These are phyloP conservation scores for Kwoniella shandongensis DNA, from an alignment of 768 basidiomycete genomes.

Conservation along the genomic window DNA sequence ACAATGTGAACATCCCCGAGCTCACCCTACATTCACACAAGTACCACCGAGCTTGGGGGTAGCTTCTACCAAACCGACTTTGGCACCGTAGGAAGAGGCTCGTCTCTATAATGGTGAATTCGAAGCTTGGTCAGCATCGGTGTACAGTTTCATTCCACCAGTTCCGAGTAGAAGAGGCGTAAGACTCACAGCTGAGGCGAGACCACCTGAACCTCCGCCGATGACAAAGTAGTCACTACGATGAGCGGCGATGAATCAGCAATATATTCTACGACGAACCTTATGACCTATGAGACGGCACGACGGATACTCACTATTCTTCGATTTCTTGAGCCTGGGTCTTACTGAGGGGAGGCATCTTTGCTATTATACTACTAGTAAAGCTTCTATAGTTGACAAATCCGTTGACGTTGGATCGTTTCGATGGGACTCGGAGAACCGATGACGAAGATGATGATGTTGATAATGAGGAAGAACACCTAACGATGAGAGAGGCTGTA, in stretches of 20 bases:
- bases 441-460: too few relatives aligned
- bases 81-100: slow-evolving; percentile 87
- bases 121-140: slow-evolving; percentile 1
- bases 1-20: too few relatives aligned
- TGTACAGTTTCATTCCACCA: too few relatives aligned
- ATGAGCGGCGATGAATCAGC: slow-evolving; percentile 17
- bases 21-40: slow-evolving; percentile 87
- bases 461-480: not conserved
- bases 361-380: slow-evolving; percentile 15
- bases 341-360: slow-evolving; percentile 49
- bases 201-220: slow-evolving; percentile 91
- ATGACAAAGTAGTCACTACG: slow-evolving; percentile 74
- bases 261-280: slow-evolving; percentile 60
- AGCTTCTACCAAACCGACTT: slow-evolving; percentile 83
- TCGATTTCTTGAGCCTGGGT: slow-evolving; percentile 36
- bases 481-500: slow-evolving; percentile 2
- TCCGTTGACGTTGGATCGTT: too few relatives aligned
- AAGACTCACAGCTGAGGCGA: slow-evolving; percentile 72
- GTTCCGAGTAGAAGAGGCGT: not conserved
- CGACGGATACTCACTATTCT: slow-evolving; percentile 51
- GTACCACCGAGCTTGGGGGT: slow-evolving; percentile 80
- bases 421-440: too few relatives aligned
- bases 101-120: slow-evolving; percentile 65
- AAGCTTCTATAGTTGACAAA: slow-evolving; percentile 12
- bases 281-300: not conserved